Evolutionary conservation across 129 eudicot species (phyloP), one percentile per base, ranked within the genome.

Genomic region (Kitagawia praeruptora): DNA sequence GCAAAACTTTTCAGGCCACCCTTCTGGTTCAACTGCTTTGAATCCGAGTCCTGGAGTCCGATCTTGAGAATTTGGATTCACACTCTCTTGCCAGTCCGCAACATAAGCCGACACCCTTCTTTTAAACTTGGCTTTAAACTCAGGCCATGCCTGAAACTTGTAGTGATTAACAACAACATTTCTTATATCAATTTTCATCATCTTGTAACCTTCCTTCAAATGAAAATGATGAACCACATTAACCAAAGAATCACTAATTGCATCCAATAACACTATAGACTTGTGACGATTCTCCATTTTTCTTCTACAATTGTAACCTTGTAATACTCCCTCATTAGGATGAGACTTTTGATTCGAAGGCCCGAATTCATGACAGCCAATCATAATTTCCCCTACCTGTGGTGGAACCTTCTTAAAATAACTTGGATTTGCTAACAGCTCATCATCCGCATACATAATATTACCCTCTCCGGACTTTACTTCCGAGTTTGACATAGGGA

Each of bases 71-170:
- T 61, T 42, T 23, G 77, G 78, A 37, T 92, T 95, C 75, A 44
- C 74, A 11, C 74, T 78, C 0, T 81, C 80, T 0, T 83, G 84
- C 98, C 98, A 95, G 47, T 95, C 98, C 67, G 87, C 84, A 8
- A 95, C 98, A 72, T 95, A 95, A 64, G 98, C 93, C 42, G 98
- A 95, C 9, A 95, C 98, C 38, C 98, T 79, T 79, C 98, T 87
- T 78, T 91, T 80, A 79, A 95, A 95, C 87, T 95, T 95, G 58
- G 96, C 89, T 88, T 89, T 89, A 64, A 95, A 95, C 93, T 88
- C 94, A 4, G 89, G 78, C 98, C 98, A 95, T 4, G 93, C 97
- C 75, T 95, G 98, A 78, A 78, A 95, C 86, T 95, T 95, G 75
- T 95, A 95, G 81, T 92, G 98, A 54, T 95, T 95, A 81, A 95